Evolutionary conservation across 2,329 filamentous ascomycete species (phyloP).

Genomic region (Tolypocladium album): DNA sequence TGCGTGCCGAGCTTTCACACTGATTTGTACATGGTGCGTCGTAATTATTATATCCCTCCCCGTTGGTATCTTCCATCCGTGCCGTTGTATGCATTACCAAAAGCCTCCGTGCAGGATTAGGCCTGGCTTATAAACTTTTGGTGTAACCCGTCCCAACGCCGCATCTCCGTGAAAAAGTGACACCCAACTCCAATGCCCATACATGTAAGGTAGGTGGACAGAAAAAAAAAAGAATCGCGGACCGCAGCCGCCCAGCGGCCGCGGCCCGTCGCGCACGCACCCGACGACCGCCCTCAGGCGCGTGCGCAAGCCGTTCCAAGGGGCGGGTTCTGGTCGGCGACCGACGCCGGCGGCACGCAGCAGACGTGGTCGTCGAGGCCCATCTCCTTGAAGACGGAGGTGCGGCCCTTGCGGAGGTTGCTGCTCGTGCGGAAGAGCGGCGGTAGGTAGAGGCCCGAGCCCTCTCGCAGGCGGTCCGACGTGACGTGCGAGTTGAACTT

Average conservation of each 20-base stretch:
- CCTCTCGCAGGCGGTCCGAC: conserved; percentile 39
- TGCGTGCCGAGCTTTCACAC: background rate
- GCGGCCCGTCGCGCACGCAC: background rate
- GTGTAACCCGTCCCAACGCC: background rate
- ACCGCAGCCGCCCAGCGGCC: background rate
- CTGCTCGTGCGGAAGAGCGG: conserved; percentile 28
- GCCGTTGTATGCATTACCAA: background rate
- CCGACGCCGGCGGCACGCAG: background rate
- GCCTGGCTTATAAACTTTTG: background rate
- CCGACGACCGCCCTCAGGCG: background rate
- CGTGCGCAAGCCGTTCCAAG: background rate
- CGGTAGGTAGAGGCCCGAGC: conserved; percentile 25
- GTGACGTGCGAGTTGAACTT: conserved; percentile 40
- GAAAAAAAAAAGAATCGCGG: background rate
- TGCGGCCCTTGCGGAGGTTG: conserved; percentile 38
- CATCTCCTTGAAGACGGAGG: conserved; percentile 41
- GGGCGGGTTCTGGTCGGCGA: background rate
- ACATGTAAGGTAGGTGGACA: no score
- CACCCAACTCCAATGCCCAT: background rate
- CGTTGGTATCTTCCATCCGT: background rate
- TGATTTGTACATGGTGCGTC: background rate
- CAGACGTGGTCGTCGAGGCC: conserved; percentile 23
- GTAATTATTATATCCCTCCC: background rate
- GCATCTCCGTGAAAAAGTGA: no score
- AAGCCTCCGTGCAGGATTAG: background rate